A percentile compares a stretch with the other conserved stretches of the same genome.
Evolutionary conservation across 495 filamentous ascomycete genomes (phyloP).

Genomic region (Talaromyces stipitatus): DNA sequence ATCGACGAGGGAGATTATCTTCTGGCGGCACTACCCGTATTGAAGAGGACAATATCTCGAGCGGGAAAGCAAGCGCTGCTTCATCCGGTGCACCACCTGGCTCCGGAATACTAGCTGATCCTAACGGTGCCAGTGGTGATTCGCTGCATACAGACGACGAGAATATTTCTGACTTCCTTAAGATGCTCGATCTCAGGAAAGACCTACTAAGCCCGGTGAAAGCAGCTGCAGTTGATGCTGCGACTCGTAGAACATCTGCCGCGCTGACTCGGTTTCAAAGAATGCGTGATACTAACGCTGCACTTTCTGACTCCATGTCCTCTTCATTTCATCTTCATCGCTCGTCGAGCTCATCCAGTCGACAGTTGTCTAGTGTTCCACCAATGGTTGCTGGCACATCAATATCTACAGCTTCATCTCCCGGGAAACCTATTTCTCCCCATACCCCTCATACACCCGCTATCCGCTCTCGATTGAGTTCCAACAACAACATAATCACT

Average conservation of each 20-base stretch:
- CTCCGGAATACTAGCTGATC: conserved; percentile 73
- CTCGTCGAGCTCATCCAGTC: conserved; percentile 75
- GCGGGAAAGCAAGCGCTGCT: conserved; percentile 75
- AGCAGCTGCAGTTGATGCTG: conserved; percentile 47
- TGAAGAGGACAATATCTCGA: conserved; percentile 81
- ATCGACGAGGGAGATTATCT: conserved; percentile 69
- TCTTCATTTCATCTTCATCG: conserved; percentile 76
- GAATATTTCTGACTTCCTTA: conserved; percentile 86
- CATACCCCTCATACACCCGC: conserved; percentile 93
- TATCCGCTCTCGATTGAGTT: conserved; percentile 85
- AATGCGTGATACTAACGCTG: conserved; percentile 81
- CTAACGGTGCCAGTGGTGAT: conserved; percentile 64
- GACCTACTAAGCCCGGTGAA: conserved; percentile 62
- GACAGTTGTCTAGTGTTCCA: conserved; percentile 75
- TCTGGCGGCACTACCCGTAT: conserved; percentile 61
- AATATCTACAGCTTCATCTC: conserved; percentile 79
- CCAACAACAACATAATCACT: conserved; percentile 77
- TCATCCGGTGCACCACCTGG: conserved; percentile 80
- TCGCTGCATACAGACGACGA: conserved; percentile 83
- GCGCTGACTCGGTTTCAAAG: conserved; percentile 70
- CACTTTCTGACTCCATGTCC: conserved; percentile 79
- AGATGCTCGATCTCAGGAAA: conserved; percentile 73
- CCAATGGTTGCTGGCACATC: conserved; percentile 76
- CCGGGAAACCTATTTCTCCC: conserved; percentile 84
- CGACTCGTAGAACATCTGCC: conserved; percentile 52